Evolutionary conservation across 2,329 filamentous ascomycete genomes (phyloP), one percentile per base, ranked within the genome.

Genomic region (Talaromyces piceae): DNA sequence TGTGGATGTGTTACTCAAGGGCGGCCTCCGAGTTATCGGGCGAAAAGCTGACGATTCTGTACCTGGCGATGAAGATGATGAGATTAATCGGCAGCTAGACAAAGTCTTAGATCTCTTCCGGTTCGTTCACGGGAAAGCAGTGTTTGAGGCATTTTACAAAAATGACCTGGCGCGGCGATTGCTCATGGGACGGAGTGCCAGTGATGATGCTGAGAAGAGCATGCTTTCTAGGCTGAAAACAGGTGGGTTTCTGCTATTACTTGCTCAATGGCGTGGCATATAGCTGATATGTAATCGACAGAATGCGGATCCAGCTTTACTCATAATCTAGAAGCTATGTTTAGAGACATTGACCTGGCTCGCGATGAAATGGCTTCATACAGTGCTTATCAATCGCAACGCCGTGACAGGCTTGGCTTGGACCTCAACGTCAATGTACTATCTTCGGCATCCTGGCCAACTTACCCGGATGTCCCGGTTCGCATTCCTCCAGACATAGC

Each of bases 81-180:
- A 96, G 67, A 80, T 99, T 53, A 90, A 95, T 62, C 82, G 86
- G 31, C 93, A 97, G 65, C 77, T 99, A 9, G 91, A 98, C 60
- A 87, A 94, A 63, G 91, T 88, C 0, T 76, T 99, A 2, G 91
- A 97, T 67, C 76, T 99, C 4, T 98, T 98, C 78, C 83, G 94
- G 4, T 97, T 97, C 67, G 88, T 99, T 28, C 86, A 97, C 64
- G 93, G 93, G 58, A 98, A 98, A 67, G 91, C 94, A 50, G 88
- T 96, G 0, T 98, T 99, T 57, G 93, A 98, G 67, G 91, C 93
- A 1, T 98, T 98, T 66, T 99, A 99, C 79, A 98, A 98, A 75
- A 95, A 93, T 63, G 93, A 97, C 63, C 78, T 99, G 47, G 91
- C 94, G 1, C 81, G 91, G 13, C 81, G 93, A 44, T 73, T 99